Conservation (phyloP, 225 moss, liverwort and hornwort species). For the Marchantia paleacea region DNA sequence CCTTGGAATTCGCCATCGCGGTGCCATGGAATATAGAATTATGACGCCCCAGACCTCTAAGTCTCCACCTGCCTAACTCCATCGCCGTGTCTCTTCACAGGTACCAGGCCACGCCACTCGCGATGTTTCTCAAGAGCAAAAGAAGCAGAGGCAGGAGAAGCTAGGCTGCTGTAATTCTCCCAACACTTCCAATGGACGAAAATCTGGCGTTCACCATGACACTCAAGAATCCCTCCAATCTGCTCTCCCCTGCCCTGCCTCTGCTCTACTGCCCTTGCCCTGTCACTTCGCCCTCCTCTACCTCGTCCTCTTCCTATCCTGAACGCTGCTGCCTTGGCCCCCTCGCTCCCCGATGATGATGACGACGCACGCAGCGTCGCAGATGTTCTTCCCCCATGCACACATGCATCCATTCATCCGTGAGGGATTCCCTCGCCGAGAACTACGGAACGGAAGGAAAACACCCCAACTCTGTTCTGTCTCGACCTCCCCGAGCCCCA, state of each 20-base stretch:
- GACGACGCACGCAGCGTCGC: background rate
- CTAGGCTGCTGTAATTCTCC: background rate
- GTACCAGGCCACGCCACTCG: background rate
- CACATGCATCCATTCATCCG: too few relatives aligned
- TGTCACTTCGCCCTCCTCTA: background rate
- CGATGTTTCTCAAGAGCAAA: background rate
- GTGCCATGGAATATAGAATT: background rate
- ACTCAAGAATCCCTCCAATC: background rate
- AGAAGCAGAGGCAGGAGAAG: background rate
- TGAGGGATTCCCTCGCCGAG: too few relatives aligned
- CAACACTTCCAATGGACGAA: background rate
- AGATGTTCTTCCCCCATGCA: too few relatives aligned
- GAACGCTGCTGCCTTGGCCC: background rate
- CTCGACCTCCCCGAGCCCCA: too few relatives aligned
- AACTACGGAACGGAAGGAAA: too few relatives aligned
- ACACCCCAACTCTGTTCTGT: too few relatives aligned
- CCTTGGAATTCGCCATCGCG: slow-evolving; percentile 3
- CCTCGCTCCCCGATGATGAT: background rate
- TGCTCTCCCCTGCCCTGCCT: background rate
- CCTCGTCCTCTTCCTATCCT: background rate
- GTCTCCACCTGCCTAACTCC: slow-evolving; percentile 2
- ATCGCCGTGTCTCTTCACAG: background rate
- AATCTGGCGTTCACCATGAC: slow-evolving; percentile 7
- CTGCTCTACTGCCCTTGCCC: background rate
- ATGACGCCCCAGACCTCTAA: slow-evolving; percentile 3